phyloP scores from a whole-genome alignment of 1,284 basidiomycete genomes.

The Trichosporon ovoides region DNA sequence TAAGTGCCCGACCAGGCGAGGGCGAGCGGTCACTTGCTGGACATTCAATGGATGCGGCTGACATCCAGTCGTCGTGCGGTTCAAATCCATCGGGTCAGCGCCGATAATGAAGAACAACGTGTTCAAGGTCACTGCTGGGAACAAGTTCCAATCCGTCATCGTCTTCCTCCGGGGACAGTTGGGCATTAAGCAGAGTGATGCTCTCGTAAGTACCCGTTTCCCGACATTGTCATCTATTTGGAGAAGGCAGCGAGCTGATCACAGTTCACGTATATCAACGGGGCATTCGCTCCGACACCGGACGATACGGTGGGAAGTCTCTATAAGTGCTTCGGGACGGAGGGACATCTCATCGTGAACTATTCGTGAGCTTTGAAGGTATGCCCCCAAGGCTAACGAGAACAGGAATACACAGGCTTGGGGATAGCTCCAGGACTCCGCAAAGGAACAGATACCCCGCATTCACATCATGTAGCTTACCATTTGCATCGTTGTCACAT shows the following conservation, averaged over 20 bases:
- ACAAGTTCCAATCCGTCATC: slow-evolving; percentile 92
- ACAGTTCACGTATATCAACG: slow-evolving; percentile 96
- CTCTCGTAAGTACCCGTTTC: slow-evolving; percentile 61
- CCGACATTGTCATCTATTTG: not conserved
- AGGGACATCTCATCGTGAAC: slow-evolving; percentile 90
- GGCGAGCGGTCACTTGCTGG: not conserved
- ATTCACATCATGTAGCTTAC: slow-evolving; percentile 3
- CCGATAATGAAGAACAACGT: slow-evolving; percentile 99
- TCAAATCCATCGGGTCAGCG: slow-evolving; percentile 97
- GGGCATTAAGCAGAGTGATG: slow-evolving; percentile 79
- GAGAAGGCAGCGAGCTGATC: not conserved
- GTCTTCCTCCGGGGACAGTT: slow-evolving; percentile 87
- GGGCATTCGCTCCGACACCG: slow-evolving; percentile 90
- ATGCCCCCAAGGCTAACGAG: not conserved
- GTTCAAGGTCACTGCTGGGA: slow-evolving; percentile 93
- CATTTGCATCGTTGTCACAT: slow-evolving; percentile 10
- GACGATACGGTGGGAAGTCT: slow-evolving; percentile 85
- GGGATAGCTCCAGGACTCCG: slow-evolving; percentile 22
- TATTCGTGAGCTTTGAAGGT: slow-evolving; percentile 62
- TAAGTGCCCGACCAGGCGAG: slow-evolving; percentile 41
- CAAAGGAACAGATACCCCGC: not conserved
- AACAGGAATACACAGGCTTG: slow-evolving; percentile 41
- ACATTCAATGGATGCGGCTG: not conserved
- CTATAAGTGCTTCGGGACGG: slow-evolving; percentile 83
- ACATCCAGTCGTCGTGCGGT: slow-evolving; percentile 79